Evolutionary conservation across 2,329 filamentous ascomycete genomes (phyloP).

Genomic region (Pseudohalonectria lignicola): DNA sequence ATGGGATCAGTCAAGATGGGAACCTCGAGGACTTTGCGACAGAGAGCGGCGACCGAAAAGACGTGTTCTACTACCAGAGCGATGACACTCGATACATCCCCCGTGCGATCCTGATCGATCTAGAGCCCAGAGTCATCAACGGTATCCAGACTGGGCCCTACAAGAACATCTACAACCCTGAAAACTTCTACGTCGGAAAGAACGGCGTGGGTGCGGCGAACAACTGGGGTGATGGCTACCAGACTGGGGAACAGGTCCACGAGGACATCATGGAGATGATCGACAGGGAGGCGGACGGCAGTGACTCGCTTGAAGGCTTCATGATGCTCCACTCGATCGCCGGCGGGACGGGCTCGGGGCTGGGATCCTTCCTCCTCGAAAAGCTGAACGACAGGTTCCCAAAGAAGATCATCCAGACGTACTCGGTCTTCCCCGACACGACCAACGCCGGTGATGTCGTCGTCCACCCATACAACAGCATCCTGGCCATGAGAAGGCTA

Average conservation of each 20-base stretch:
- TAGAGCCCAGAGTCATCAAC: constrained; percentile 90
- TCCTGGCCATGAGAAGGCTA: constrained; percentile 80
- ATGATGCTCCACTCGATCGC: constrained; percentile 99
- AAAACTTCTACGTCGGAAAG: constrained; percentile 97
- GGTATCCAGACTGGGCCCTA: constrained; percentile 88
- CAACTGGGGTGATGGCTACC: constrained; percentile 96
- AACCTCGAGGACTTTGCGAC: constrained; percentile 97
- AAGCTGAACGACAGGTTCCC: constrained; percentile 94
- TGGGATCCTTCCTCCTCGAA: constrained; percentile 91
- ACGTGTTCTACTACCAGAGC: constrained; percentile 99
- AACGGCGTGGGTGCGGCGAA: constrained; percentile 90
- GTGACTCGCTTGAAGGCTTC: constrained; percentile 95
- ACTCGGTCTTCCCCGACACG: constrained; percentile 95
- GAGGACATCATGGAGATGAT: constrained; percentile 99
- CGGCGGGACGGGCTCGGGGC: constrained; percentile 89
- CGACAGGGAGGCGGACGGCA: constrained; percentile 94
- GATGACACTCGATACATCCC: constrained; percentile 98
- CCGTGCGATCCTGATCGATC: constrained; percentile 84
- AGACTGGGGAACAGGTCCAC: constrained; percentile 80
- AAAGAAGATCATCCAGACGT: constrained; percentile 98
- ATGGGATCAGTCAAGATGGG: constrained; percentile 94
- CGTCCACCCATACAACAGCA: constrained; percentile 95
- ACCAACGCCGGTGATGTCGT: constrained; percentile 82
- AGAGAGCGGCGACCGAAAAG: constrained; percentile 93
- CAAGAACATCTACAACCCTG: constrained; percentile 98